Conservation (phyloP, 2,329 filamentous ascomycete genomes). For the Aureobasidium sp. region DNA sequence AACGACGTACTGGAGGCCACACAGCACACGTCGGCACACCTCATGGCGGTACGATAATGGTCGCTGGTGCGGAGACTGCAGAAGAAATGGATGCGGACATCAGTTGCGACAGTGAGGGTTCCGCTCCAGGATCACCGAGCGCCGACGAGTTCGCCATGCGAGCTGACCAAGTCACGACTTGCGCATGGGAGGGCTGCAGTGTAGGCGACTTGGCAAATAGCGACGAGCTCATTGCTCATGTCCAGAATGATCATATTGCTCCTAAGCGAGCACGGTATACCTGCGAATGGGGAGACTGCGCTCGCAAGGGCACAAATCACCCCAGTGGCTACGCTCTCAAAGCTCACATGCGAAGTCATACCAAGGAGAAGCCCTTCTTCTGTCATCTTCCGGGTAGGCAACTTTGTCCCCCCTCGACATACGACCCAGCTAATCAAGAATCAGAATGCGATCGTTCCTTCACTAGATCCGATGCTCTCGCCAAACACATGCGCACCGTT, state of each 20-base stretch:
- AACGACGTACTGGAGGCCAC: slow-evolving; percentile 26
- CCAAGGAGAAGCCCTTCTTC: slow-evolving; percentile 96
- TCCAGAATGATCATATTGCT: slow-evolving; percentile 78
- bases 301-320: slow-evolving; percentile 79
- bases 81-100: slow-evolving; percentile 51
- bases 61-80: slow-evolving; percentile 26
- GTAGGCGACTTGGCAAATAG: slow-evolving; percentile 41
- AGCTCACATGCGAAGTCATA: slow-evolving; percentile 96
- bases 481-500: slow-evolving; percentile 97
- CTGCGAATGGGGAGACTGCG: slow-evolving; percentile 94
- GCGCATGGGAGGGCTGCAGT: slow-evolving; percentile 44
- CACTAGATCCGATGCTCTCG: slow-evolving; percentile 87
- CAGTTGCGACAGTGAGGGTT: slow-evolving; percentile 84
- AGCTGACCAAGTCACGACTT: slow-evolving; percentile 37
- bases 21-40: background rate
- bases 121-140: slow-evolving; percentile 48
- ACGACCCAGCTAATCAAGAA: background rate
- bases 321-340: slow-evolving; percentile 93
- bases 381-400: slow-evolving; percentile 78
- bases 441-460: slow-evolving; percentile 95
- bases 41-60: slow-evolving; percentile 3
- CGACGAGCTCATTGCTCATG: slow-evolving; percentile 42
- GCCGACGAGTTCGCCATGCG: slow-evolving; percentile 33
- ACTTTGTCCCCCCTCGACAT: background rate
- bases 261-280: slow-evolving; percentile 91